Conservation (phyloP, 2,329 filamentous ascomycete genomes). For the Aureobasidium lini region DNA sequence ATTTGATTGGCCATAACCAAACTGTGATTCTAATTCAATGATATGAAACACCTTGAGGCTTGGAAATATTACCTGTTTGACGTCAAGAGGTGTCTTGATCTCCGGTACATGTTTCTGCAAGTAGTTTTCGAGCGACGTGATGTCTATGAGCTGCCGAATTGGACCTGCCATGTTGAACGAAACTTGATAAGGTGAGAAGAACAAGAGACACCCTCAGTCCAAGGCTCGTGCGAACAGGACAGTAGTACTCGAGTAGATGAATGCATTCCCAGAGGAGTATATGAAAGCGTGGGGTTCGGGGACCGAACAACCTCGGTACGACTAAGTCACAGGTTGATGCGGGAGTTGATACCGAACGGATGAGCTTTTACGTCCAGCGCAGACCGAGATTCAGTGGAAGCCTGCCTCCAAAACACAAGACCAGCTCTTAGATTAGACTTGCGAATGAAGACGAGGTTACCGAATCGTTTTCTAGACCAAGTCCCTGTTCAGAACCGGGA, state of each 20-base stretch:
- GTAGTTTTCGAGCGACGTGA: slow-evolving; percentile 70
- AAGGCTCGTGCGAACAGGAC: neutral
- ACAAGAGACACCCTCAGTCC: neutral
- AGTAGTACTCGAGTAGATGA: neutral
- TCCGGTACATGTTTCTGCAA: slow-evolving; percentile 70
- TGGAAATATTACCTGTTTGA: slow-evolving; percentile 66
- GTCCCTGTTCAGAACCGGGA: no score
- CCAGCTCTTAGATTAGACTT: no score
- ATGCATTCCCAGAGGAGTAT: neutral
- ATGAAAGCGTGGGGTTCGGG: neutral
- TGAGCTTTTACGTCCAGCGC: no score
- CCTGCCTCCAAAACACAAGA: no score
- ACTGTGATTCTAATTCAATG: slow-evolving; percentile 46
- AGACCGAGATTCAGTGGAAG: no score
- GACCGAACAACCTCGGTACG: slow-evolving; percentile 10
- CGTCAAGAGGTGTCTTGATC: slow-evolving; percentile 72
- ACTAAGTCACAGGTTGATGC: neutral
- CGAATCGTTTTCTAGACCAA: no score
- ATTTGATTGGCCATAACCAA: slow-evolving; percentile 95
- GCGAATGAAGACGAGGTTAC: no score
- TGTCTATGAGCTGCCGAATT: slow-evolving; percentile 84
- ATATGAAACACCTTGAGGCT: neutral
- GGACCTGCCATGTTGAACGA: slow-evolving; percentile 62
- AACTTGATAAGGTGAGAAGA: neutral
- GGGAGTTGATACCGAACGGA: no score